Conservation (phyloP, 2,329 filamentous ascomycete species). For the Penicillium verrucosum region DNA sequence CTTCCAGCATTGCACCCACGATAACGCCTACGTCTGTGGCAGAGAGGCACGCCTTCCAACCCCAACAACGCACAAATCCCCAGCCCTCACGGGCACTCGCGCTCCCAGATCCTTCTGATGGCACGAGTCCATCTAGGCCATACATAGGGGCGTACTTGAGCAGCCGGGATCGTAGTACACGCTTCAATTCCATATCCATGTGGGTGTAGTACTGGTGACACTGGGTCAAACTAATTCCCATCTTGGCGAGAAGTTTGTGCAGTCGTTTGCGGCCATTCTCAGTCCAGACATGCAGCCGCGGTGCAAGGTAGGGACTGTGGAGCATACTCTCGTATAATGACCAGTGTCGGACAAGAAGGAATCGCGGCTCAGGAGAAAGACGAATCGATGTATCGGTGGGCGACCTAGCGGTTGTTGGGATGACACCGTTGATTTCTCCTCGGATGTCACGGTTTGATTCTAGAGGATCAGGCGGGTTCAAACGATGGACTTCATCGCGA, state of each 20-base stretch:
- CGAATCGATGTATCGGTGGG: conserved; percentile 91
- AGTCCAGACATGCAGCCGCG: conserved; percentile 89
- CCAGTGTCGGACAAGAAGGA: conserved; percentile 92
- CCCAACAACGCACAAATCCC: conserved; percentile 97
- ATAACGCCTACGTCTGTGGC: conserved; percentile 94
- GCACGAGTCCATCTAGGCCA: conserved; percentile 89
- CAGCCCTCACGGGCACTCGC: conserved; percentile 81
- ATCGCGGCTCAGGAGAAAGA: conserved; percentile 87
- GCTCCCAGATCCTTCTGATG: conserved; percentile 67
- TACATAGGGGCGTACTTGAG: conserved; percentile 91
- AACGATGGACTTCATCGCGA: conserved; percentile 85
- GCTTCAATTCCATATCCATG: conserved; percentile 97
- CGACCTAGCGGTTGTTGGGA: conserved; percentile 81
- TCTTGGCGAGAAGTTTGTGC: conserved; percentile 93
- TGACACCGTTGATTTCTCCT: conserved; percentile 71
- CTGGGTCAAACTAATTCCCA: conserved; percentile 91
- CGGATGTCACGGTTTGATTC: conserved; percentile 59
- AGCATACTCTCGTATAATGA: conserved; percentile 98
- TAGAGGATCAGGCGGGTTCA: conserved; percentile 72
- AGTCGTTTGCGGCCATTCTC: conserved; percentile 83
- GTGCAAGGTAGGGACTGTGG: conserved; percentile 91
- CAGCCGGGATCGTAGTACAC: conserved; percentile 76
- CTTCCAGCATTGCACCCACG: conserved; percentile 86
- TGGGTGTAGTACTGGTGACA: conserved; percentile 95
- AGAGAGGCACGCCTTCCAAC: conserved; percentile 90